A percentile compares a stretch with the other conserved stretches of the same genome.
These are phyloP conservation scores for Porphyrellus cyaneotinctus DNA, from an alignment of 768 basidiomycete genomes.

Conservation along the genomic window DNA sequence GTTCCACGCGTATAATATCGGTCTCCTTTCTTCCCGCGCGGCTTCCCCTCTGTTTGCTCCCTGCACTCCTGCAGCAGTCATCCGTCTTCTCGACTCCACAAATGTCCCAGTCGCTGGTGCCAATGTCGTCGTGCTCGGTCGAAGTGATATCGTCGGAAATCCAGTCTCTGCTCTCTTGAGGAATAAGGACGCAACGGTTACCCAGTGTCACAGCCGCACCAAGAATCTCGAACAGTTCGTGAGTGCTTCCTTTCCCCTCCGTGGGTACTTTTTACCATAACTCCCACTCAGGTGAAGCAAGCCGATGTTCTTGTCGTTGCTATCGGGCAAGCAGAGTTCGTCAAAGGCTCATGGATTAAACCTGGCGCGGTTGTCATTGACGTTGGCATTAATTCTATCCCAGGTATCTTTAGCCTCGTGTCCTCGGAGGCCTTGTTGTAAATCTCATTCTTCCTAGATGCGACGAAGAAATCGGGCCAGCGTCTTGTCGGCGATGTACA, in stretches of 20 bases:
- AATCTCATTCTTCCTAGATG: constrained; percentile 44
- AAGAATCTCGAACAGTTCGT: constrained; percentile 78
- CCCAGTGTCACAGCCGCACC: constrained; percentile 93
- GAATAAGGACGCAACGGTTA: constrained; percentile 91
- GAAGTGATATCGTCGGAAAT: constrained; percentile 96
- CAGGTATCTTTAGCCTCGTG: constrained; percentile 47
- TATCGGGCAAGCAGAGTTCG: constrained; percentile 88
- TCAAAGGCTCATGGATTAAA: constrained; percentile 94
- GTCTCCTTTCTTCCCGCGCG: constrained; percentile 87
- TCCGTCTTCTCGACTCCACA: constrained; percentile 87
- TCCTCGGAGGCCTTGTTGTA: neutral
- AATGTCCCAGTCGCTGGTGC: constrained; percentile 72
- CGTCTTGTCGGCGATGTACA: constrained; percentile 96
- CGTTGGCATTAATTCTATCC: constrained; percentile 95
- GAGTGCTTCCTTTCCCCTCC: constrained; percentile 29
- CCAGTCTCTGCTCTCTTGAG: constrained; percentile 90
- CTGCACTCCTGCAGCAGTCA: constrained; percentile 92
- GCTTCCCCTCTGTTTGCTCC: constrained; percentile 87
- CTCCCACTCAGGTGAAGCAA: constrained; percentile 56
- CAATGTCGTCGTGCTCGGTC: constrained; percentile 88
- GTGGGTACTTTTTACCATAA: constrained; percentile 2
- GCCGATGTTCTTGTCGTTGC: constrained; percentile 96
- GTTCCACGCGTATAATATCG: constrained; percentile 98
- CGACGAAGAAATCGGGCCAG: constrained; percentile 90
- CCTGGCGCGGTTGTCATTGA: constrained; percentile 94